Evolutionary conservation across 345 rosid genomes (phyloP).

Genomic region (Gossypium raimondii): DNA sequence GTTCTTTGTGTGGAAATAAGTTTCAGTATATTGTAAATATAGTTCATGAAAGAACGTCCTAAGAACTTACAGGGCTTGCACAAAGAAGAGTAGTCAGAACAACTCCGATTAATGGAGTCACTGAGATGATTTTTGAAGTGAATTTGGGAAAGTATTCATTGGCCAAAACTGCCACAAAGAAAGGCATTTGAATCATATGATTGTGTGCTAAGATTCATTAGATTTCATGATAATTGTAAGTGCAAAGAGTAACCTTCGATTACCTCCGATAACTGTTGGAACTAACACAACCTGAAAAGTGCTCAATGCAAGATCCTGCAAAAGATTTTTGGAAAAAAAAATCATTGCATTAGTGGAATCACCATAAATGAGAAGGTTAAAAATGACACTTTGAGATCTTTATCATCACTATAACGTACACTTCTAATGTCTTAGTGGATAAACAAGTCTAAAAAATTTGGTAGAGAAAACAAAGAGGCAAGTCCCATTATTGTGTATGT

Average conservation of each 20-base stretch:
- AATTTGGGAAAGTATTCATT: constrained; percentile 91
- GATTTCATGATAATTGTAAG: background rate
- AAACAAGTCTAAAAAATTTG: background rate
- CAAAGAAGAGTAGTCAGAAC: constrained; percentile 86
- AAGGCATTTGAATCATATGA: constrained; percentile 14
- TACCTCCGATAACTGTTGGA: constrained; percentile 86
- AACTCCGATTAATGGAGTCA: constrained; percentile 92
- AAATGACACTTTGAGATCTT: background rate
- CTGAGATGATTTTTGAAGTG: constrained; percentile 68
- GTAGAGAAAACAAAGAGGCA: constrained; percentile 1
- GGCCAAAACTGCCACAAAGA: constrained; percentile 55
- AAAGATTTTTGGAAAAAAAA: constrained; percentile 6
- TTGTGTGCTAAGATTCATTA: background rate
- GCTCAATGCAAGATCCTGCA: constrained; percentile 88
- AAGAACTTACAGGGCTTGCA: constrained; percentile 84
- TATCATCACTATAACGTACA: background rate
- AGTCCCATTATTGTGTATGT: background rate
- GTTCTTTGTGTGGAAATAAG: constrained; percentile 7
- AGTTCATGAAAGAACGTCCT: background rate
- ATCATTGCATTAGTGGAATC: background rate
- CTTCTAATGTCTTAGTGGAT: background rate
- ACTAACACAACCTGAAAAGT: constrained; percentile 95
- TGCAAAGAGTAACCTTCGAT: background rate
- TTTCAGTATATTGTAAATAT: background rate
- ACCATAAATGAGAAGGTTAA: background rate